Evolutionary conservation across 768 basidiomycete species (phyloP), one percentile per base, ranked within the genome.

Genomic region (Cantharellus anzutake): DNA sequence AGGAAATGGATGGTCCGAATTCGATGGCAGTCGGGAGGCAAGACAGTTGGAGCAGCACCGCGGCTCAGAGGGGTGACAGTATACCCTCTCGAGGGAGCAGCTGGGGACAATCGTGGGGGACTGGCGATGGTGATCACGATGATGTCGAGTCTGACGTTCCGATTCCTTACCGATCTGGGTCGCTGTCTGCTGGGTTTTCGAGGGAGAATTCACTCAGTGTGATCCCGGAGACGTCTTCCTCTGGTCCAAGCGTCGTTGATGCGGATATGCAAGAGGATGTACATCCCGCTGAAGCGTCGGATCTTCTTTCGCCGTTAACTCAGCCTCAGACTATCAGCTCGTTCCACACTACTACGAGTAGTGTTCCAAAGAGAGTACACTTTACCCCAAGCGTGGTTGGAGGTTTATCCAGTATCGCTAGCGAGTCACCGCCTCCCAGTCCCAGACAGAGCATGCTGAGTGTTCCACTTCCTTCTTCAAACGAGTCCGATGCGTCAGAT

Each of bases 311-410:
- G 44, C 44, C 44, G 44, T 20, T n/a, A n/a, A n/a, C n/a, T n/a
- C n/a, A n/a, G n/a, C n/a, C n/a, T n/a, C 44, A 20, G 44, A 20
- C 7, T 20, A 7, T 20, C 7, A 48, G 20, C 44, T 48, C 44
- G 44, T 48, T 48, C 20, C 7, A 20, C 44, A 48, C 44, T 48
- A 7, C 52, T 37, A 55, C 11, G 7, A 11, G 7, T 37, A 11
- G 11, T 37, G 52, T 37, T 7, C 35, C 52, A 11, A 76, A 76
- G 67, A 75, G 71, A 42, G 79, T 78, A 4, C 76, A 71, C 60
- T 80, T 79, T 68, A 73, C 77, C 3, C 74, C 78, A 0, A 74
- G 75, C 3, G 74, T 74, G 4, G 65, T 64, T 1, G 74, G 72
- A 35, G 72, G 71, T 60, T 39, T 66, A 57, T 62, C 41, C 60